Conservation (phyloP, 2,329 filamentous ascomycete genomes). For the Talaromyces sp. region DNA sequence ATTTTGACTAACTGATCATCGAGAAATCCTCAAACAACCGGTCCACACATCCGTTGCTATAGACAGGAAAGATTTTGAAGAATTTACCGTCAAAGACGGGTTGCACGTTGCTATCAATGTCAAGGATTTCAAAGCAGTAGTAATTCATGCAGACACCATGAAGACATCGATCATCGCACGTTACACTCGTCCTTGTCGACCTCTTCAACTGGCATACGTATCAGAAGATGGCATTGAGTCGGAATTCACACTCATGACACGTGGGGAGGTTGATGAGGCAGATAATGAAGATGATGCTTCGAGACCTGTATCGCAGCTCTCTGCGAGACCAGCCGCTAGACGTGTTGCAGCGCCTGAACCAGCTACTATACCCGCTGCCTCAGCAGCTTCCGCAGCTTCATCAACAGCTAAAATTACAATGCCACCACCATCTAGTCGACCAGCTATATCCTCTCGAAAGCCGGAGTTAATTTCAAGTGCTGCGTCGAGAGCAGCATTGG, state of each 20-base stretch:
- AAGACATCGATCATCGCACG: constrained; percentile 54
- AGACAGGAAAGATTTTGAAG: constrained; percentile 60
- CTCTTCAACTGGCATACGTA: constrained; percentile 59
- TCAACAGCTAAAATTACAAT: constrained; percentile 20
- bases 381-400: constrained; percentile 27
- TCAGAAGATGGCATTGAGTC: constrained; percentile 58
- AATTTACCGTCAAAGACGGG: constrained; percentile 57
- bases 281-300: constrained; percentile 32
- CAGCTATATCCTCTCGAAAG: constrained; percentile 26
- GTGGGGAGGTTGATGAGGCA: constrained; percentile 50
- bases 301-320: constrained; percentile 39
- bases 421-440: constrained; percentile 27
- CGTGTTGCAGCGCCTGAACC: constrained; percentile 21
- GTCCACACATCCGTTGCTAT: constrained; percentile 63
- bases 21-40: constrained; percentile 62
- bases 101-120: constrained; percentile 62
- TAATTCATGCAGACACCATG: constrained; percentile 59
- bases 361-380: constrained; percentile 10
- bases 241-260: constrained; percentile 54
- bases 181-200: constrained; percentile 59
- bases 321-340: constrained; percentile 39
- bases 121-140: constrained; percentile 64
- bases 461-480: constrained; percentile 24
- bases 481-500: constrained; percentile 32
- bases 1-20: constrained; percentile 12